Conservation (phyloP, 768 basidiomycete genomes). For the Suillus bovinus region DNA sequence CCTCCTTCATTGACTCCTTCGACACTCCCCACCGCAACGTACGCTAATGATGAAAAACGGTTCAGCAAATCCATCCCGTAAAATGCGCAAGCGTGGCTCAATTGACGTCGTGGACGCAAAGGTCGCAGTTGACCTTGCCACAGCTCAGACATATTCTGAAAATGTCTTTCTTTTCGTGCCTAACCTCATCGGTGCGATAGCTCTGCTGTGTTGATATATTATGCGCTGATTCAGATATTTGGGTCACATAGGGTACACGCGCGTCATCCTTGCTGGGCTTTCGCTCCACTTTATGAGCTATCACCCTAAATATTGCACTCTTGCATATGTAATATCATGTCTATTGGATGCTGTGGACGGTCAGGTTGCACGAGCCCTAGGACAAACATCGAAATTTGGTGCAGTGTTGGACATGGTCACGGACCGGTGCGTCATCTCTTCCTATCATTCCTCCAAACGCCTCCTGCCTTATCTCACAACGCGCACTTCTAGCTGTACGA, state of each 20-base stretch:
- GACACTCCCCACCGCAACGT: neutral
- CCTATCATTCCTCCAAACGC: neutral
- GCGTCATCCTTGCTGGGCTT: constrained; percentile 86
- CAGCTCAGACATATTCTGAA: constrained; percentile 84
- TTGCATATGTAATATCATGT: constrained; percentile 88
- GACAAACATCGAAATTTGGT: constrained; percentile 95
- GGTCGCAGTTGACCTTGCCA: constrained; percentile 84
- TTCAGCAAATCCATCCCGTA: constrained; percentile 30
- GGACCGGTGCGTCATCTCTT: constrained; percentile 66
- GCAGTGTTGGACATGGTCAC: constrained; percentile 99
- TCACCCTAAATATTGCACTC: constrained; percentile 89
- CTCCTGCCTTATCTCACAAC: neutral
- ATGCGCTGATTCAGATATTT: neutral
- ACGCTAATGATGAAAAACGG: constrained; percentile 17
- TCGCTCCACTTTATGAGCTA: constrained; percentile 93
- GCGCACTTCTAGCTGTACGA: constrained; percentile 78
- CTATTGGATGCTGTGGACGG: constrained; percentile 96
- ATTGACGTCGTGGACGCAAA: constrained; percentile 81
- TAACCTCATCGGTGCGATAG: constrained; percentile 83
- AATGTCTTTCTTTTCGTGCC: constrained; percentile 98
- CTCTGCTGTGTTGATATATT: constrained; percentile 10
- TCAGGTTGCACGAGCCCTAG: constrained; percentile 82
- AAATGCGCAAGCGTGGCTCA: constrained; percentile 48
- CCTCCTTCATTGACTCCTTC: neutral
- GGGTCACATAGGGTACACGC: constrained; percentile 69